Percentiles rank a stretch among this genome's conserved stretches.
Conservation (phyloP, 2,329 filamentous ascomycete species). For the Aspergillus oerlinghausenensis region DNA sequence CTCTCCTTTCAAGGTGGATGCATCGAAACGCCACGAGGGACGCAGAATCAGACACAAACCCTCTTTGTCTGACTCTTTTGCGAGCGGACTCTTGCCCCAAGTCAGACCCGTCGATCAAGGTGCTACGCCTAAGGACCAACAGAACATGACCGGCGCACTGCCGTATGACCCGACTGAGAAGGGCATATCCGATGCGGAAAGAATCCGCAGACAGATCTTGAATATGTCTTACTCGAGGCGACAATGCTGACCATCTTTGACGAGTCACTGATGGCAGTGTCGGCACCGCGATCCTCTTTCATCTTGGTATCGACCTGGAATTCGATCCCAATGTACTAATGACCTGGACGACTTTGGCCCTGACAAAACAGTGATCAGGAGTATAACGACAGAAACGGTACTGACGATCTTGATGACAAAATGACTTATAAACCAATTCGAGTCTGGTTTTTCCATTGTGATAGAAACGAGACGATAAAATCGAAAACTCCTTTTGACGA, state of each 20-base stretch:
- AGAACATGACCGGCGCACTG: conserved; percentile 10
- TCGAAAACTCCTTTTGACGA: conserved; percentile 1
- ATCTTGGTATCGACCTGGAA: conserved; percentile 19
- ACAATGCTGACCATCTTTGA: conserved; percentile 13
- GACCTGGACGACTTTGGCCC: conserved; percentile 24
- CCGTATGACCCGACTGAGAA: conserved; percentile 31
- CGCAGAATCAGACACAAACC: conserved; percentile 37
- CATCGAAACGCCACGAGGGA: conserved; percentile 28
- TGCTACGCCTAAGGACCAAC: conserved; percentile 14
- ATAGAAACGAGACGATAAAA: conserved; percentile 7
- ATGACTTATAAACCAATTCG: conserved; percentile 4
- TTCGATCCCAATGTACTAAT: conserved; percentile 22
- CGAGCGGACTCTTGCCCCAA: conserved; percentile 21
- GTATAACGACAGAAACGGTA: conserved; percentile 32
- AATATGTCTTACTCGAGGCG: conserved; percentile 31
- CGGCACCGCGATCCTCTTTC: conserved; percentile 13
- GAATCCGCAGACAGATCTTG: conserved; percentile 36
- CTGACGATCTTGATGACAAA: conserved; percentile 21
- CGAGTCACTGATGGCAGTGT: neutral
- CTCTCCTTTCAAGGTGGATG: conserved; percentile 44
- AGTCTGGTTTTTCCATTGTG: conserved; percentile 1
- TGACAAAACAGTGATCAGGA: conserved; percentile 8
- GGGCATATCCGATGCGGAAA: conserved; percentile 36
- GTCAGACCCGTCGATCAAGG: conserved; percentile 11
- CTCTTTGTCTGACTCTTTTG: conserved; percentile 43